These are phyloP conservation scores for Piper betle DNA, from an alignment of 164 flowering plant species.

Conservation along the genomic window DNA sequence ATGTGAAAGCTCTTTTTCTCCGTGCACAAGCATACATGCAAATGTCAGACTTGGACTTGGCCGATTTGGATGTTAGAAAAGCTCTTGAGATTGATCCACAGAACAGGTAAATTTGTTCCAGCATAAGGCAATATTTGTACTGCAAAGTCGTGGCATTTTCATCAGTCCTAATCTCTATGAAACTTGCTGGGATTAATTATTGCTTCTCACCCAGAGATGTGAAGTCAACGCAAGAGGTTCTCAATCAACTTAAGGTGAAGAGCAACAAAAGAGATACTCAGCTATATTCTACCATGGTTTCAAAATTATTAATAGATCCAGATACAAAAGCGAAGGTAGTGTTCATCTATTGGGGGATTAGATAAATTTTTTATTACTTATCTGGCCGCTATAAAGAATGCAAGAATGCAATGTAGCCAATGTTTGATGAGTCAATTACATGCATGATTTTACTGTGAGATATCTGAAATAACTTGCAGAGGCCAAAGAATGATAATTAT, in stretches of 20 bases:
- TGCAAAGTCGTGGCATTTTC: not conserved
- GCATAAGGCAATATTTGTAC: no score
- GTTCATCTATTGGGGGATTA: not conserved
- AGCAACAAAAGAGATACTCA: conserved; percentile 56
- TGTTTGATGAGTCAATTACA: not conserved
- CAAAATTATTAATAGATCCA: conserved; percentile 19
- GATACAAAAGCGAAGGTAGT: conserved; percentile 27
- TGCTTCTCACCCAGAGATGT: conserved; percentile 37
- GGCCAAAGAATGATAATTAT: conserved; percentile 24
- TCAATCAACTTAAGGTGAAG: conserved; percentile 48
- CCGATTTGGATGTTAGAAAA: conserved; percentile 57
- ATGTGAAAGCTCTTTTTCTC: conserved; percentile 61
- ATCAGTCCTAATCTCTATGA: not conserved
- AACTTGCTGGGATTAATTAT: not conserved
- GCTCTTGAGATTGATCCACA: conserved; percentile 55
- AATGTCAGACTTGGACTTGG: conserved; percentile 38
- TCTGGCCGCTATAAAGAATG: not conserved
- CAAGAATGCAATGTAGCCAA: not conserved
- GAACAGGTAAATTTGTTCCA: conserved; percentile 32
- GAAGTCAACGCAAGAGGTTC: conserved; percentile 29
- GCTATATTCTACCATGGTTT: conserved; percentile 49
- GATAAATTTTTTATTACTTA: not conserved
- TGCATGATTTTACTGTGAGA: not conserved
- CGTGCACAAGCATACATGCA: conserved; percentile 60
- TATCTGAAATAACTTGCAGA: conserved; percentile 16